A percentile compares a stretch with the other conserved stretches of the same genome.
phyloP scores from a whole-genome alignment of 177 flowering plant species.

The Vitis hybrid region DNA sequence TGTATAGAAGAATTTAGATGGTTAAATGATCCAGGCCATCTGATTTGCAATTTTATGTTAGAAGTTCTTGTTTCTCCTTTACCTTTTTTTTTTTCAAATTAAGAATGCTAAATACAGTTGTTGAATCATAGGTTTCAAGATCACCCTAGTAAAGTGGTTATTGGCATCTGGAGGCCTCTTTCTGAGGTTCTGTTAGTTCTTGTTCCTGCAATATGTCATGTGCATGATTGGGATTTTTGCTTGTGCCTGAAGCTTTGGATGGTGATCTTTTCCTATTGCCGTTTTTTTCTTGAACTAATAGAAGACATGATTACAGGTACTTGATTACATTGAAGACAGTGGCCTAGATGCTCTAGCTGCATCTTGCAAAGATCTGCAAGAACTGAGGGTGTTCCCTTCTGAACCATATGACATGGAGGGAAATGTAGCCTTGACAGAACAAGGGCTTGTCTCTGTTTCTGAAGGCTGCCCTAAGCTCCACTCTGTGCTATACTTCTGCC shows the following conservation, averaged over 20 bases:
- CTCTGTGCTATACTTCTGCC: constrained; percentile 88
- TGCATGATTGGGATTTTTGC: not conserved
- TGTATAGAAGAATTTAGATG: too few species aligned
- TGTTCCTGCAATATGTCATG: not conserved
- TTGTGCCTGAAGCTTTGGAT: not conserved
- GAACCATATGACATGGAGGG: constrained; percentile 62
- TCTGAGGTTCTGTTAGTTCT: not conserved
- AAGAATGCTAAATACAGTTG: not conserved
- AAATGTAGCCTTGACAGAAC: constrained; percentile 71
- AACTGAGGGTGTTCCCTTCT: constrained; percentile 87
- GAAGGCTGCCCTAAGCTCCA: constrained; percentile 82
- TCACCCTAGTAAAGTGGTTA: not conserved
- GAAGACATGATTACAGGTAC: constrained; percentile 47
- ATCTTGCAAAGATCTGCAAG: constrained; percentile 71
- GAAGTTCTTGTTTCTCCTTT: not conserved
- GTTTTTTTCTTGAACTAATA: constrained; percentile 5
- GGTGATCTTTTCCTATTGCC: not conserved
- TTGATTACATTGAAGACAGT: constrained; percentile 81
- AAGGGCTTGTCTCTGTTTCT: constrained; percentile 80
- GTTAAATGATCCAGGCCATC: too few species aligned
- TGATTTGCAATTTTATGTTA: too few species aligned
- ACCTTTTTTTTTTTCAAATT: not conserved
- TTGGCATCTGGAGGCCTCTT: not conserved
- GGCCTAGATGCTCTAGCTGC: constrained; percentile 72
- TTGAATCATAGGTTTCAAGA: not conserved